Percentiles rank a stretch among this genome's conserved stretches.
Evolutionary conservation across 2,329 filamentous ascomycete species (phyloP).

Genomic region (Endothia cerciana): DNA sequence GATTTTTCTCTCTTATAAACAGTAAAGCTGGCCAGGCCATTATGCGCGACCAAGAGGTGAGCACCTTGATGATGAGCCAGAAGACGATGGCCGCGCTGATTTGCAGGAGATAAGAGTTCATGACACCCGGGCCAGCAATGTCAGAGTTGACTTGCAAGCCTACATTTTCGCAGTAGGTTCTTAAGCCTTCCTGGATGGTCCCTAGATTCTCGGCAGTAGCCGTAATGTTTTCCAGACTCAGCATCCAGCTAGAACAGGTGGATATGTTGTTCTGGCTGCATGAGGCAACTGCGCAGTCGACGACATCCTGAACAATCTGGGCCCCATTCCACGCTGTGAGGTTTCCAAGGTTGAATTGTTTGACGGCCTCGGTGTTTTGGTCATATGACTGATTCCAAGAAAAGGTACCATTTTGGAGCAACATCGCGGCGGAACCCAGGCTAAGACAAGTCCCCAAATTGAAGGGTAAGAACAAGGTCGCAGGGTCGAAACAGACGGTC

Average conservation of each 20-base stretch:
- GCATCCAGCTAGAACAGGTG: background rate
- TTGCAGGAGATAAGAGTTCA: slow-evolving; percentile 18
- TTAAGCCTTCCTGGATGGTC: background rate
- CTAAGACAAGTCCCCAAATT: slow-evolving; percentile 11
- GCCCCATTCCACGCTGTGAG: slow-evolving; percentile 15
- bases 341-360: background rate
- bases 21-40: slow-evolving; percentile 10
- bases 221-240: background rate
- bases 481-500: slow-evolving; percentile 8
- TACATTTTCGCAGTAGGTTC: background rate
- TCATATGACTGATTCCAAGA: background rate
- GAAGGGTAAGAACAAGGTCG: slow-evolving; percentile 16
- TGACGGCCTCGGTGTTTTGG: background rate
- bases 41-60: slow-evolving; percentile 7
- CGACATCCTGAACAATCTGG: slow-evolving; percentile 2
- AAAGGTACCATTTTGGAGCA: slow-evolving; percentile 7
- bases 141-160: slow-evolving; percentile 17
- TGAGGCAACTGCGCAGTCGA: slow-evolving; percentile 10
- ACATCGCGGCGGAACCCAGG: slow-evolving; percentile 12
- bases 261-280: slow-evolving; percentile 11
- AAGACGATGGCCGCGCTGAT: slow-evolving; percentile 6
- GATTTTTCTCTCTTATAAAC: background rate
- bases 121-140: slow-evolving; percentile 19
- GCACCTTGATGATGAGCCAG: slow-evolving; percentile 13
- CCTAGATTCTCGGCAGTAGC: background rate